A percentile compares a stretch with the other conserved stretches of the same genome.
Conservation (phyloP, 257 asterid genomes). For the Gynochthodes officinalis region DNA sequence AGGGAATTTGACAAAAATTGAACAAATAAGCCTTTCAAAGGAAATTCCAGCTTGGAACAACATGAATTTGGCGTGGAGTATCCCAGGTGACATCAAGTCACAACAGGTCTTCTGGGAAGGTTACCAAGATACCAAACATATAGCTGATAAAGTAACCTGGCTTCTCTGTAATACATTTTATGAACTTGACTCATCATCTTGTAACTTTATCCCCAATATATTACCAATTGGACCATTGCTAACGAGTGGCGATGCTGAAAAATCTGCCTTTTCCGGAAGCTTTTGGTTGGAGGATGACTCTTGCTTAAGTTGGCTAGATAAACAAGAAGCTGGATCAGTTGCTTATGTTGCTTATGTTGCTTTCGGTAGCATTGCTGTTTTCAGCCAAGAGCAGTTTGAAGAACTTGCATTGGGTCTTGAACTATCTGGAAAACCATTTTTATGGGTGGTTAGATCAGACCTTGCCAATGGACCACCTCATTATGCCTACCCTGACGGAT, state of each 20-base stretch:
- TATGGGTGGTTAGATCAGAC: constrained; percentile 36
- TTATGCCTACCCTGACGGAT: too few species aligned
- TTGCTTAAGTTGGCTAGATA: constrained; percentile 30
- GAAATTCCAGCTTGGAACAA: constrained; percentile 5
- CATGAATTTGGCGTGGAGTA: constrained; percentile 1
- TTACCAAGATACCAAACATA: background rate
- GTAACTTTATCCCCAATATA: constrained; percentile 25
- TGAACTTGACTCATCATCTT: constrained; percentile 32
- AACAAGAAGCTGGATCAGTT: constrained; percentile 14
- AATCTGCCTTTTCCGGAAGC: background rate
- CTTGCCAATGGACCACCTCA: constrained; percentile 32
- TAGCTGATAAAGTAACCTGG: background rate
- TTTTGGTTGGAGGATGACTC: constrained; percentile 15
- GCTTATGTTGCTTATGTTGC: constrained; percentile 33
- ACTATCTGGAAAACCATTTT: constrained; percentile 18
- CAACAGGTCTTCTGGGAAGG: background rate
- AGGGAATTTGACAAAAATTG: background rate
- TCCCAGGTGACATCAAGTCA: background rate
- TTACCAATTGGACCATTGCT: constrained; percentile 34
- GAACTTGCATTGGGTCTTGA: constrained; percentile 36
- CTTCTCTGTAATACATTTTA: constrained; percentile 17
- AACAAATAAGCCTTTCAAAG: background rate
- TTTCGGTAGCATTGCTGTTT: constrained; percentile 24
- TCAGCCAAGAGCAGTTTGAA: constrained; percentile 17
- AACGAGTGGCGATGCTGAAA: background rate